phyloP scores from a whole-genome alignment of 345 rosid species.

The Nasturtium officinale region DNA sequence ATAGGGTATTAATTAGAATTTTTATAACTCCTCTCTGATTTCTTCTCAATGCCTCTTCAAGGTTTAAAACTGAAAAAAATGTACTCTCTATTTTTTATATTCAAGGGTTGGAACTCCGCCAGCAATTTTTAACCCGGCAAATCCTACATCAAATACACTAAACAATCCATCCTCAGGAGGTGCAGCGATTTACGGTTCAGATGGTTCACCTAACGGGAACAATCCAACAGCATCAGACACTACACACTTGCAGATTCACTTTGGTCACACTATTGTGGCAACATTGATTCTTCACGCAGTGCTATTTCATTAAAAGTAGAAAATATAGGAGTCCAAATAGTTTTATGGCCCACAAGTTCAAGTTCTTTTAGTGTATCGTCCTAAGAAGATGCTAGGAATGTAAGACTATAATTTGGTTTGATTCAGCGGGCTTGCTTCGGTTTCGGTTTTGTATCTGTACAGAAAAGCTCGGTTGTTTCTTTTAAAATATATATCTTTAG shows the following conservation, averaged over 20 bases:
- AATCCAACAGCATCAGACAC: constrained; percentile 41
- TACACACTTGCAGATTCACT: constrained; percentile 21
- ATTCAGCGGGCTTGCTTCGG: constrained; percentile 2
- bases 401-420: constrained; percentile 36
- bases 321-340: constrained; percentile 28
- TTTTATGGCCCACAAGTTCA: constrained; percentile 3
- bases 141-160: constrained; percentile 34
- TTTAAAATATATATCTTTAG: constrained; percentile 15
- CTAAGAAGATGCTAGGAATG: constrained; percentile 26
- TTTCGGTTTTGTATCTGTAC: constrained; percentile 27
- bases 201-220: constrained; percentile 42
- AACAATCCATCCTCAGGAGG: constrained; percentile 39
- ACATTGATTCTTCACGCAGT: constrained; percentile 25
- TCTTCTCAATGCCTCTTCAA: neutral
- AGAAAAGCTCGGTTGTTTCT: constrained; percentile 22
- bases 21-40: neutral
- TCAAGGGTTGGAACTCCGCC: constrained; percentile 46
- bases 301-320: constrained; percentile 34
- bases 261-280: constrained; percentile 25
- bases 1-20: constrained; percentile 49
- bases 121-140: constrained; percentile 40
- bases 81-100: neutral
- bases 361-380: constrained; percentile 20
- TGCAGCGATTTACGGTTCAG: constrained; percentile 38
- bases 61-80: constrained; percentile 18